Conservation (phyloP, 306 rosid genomes). For the Vicia villosa region DNA sequence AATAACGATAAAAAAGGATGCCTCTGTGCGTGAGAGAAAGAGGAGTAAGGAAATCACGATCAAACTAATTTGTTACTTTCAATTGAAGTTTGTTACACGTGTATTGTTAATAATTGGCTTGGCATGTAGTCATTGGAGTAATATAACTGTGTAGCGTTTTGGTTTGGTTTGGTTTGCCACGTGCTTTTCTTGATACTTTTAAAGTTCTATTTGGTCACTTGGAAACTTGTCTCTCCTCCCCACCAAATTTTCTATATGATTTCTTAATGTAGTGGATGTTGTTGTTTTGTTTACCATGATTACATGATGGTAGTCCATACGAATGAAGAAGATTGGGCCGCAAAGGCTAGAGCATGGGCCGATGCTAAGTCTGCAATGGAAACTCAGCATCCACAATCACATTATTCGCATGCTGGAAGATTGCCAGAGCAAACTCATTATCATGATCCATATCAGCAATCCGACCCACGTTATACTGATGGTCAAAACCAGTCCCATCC, state of each 20-base stretch:
- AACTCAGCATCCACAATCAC: slow-evolving; percentile 70
- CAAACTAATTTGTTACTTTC: slow-evolving; percentile 15
- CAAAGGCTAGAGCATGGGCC: slow-evolving; percentile 98
- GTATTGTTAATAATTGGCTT: slow-evolving; percentile 18
- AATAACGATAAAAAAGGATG: slow-evolving; percentile 21
- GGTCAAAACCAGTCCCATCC: slow-evolving; percentile 66
- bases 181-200: slow-evolving; percentile 26
- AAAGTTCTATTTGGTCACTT: slow-evolving; percentile 4
- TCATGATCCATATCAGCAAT: slow-evolving; percentile 71
- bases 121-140: slow-evolving; percentile 15
- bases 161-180: slow-evolving; percentile 24
- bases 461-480: slow-evolving; percentile 56
- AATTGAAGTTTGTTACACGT: slow-evolving; percentile 23
- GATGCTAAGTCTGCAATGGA: slow-evolving; percentile 79
- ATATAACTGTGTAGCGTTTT: background rate
- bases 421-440: slow-evolving; percentile 72
- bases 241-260: slow-evolving; percentile 11
- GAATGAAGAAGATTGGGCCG: slow-evolving; percentile 96
- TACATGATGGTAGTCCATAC: slow-evolving; percentile 41
- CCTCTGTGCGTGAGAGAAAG: background rate
- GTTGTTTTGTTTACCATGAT: slow-evolving; percentile 24
- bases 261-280: slow-evolving; percentile 13
- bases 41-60: background rate
- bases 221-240: background rate
- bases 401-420: slow-evolving; percentile 63